Percentiles rank a stretch among this genome's conserved stretches.
Conservation (phyloP, 1,139 yeast species). For the Taphrina confusa region DNA sequence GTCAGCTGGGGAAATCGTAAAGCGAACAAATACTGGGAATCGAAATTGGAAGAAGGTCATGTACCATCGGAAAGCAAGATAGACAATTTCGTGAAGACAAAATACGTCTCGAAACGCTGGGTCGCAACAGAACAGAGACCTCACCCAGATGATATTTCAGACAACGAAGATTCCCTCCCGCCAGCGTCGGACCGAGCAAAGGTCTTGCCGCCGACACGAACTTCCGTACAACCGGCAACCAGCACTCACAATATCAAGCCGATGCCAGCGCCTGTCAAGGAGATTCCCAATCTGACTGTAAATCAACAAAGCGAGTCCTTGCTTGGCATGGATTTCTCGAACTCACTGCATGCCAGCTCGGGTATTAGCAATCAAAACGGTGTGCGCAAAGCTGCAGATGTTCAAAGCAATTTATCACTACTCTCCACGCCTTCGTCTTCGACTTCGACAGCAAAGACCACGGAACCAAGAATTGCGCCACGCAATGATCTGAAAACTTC, state of each 20-base stretch:
- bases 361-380: conserved; percentile 38
- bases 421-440: conserved; percentile 2
- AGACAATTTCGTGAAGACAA: conserved; percentile 84
- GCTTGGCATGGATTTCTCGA: conserved; percentile 46
- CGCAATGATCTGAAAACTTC: conserved; percentile 88
- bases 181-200: conserved; percentile 21
- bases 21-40: conserved; percentile 81
- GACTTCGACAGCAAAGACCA: conserved; percentile 7
- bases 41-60: conserved; percentile 67
- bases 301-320: conserved; percentile 42
- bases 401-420: conserved; percentile 18
- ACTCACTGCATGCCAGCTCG: conserved; percentile 37
- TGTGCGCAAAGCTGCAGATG: conserved; percentile 33
- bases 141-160: conserved; percentile 53
- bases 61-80: conserved; percentile 81
- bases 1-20: conserved; percentile 81
- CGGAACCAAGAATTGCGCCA: conserved; percentile 38
- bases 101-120: conserved; percentile 91
- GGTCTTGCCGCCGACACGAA: conserved; percentile 36
- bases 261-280: too few species aligned
- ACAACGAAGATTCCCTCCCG: conserved; percentile 30
- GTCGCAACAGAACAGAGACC: conserved; percentile 56
- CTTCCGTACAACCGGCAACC: conserved; percentile 32
- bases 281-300: conserved; percentile 27
- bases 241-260: too few species aligned